phyloP scores from a whole-genome alignment of 2,329 filamentous ascomycete genomes.

The Colletotrichum musicola region DNA sequence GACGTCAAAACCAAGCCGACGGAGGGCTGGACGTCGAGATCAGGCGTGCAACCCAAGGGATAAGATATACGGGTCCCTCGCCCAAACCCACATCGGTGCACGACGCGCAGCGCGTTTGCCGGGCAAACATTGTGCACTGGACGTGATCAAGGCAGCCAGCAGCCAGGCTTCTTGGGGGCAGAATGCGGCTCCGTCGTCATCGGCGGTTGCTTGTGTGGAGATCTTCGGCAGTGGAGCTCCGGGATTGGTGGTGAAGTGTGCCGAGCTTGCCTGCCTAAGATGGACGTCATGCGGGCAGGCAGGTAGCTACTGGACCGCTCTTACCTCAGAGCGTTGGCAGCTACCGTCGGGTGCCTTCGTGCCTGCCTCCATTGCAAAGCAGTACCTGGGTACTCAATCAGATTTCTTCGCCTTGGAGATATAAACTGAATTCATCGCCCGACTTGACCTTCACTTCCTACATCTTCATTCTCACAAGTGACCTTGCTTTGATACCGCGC shows the following conservation, averaged over 20 bases:
- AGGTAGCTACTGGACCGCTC: background rate
- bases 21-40: too few species aligned
- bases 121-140: background rate
- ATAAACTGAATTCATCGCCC: background rate
- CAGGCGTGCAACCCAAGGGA: too few species aligned
- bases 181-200: background rate
- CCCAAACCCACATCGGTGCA: constrained; percentile 42
- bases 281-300: constrained; percentile 24
- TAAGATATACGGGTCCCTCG: too few species aligned
- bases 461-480: rapidly evolving
- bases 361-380: background rate
- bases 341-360: background rate
- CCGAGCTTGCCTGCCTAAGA: constrained; percentile 16
- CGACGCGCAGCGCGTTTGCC: background rate
- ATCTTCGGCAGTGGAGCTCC: constrained; percentile 18
- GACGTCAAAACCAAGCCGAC: too few species aligned
- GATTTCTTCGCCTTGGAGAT: background rate
- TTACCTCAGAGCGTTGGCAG: background rate
- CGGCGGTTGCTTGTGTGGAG: background rate
- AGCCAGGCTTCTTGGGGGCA: background rate
- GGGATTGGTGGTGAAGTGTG: background rate
- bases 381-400: too few species aligned
- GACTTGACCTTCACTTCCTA: background rate
- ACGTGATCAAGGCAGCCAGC: background rate
- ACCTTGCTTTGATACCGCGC: background rate